These are phyloP conservation scores for Venustampulla echinocandica DNA, from an alignment of 495 filamentous ascomycete genomes.

Conservation along the genomic window DNA sequence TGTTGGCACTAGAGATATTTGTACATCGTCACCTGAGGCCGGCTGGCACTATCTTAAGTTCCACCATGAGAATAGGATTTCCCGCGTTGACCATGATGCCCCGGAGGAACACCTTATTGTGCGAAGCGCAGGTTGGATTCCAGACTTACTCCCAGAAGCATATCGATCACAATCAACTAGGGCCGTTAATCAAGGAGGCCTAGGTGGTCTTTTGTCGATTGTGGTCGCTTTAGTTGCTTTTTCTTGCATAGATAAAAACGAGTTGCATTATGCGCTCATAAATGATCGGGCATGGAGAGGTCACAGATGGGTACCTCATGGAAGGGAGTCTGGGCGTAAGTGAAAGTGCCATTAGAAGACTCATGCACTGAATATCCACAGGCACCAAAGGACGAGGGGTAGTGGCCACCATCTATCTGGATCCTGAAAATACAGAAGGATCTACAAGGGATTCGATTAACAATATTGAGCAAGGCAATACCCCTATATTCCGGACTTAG, in stretches of 20 bases:
- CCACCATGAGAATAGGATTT: constrained; percentile 3
- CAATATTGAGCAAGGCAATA: constrained; percentile 7
- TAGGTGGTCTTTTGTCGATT: constrained; percentile 14
- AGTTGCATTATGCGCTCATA: constrained; percentile 10
- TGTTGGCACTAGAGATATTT: constrained; percentile 8
- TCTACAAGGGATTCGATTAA: constrained; percentile 4
- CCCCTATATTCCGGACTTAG: constrained; percentile 1
- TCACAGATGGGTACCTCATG: constrained; percentile 12
- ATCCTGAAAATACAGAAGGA: constrained; percentile 14
- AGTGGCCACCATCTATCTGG: constrained; percentile 16
- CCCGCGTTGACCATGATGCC: constrained; percentile 8
- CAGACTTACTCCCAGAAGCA: background rate
- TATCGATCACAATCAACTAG: background rate
- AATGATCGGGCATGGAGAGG: constrained; percentile 14
- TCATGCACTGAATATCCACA: background rate
- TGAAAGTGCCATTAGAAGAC: background rate
- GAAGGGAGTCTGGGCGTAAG: constrained; percentile 14
- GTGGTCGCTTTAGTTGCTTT: constrained; percentile 20
- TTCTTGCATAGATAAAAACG: constrained; percentile 4
- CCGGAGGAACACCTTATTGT: constrained; percentile 4
- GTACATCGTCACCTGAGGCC: constrained; percentile 3
- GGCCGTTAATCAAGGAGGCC: background rate
- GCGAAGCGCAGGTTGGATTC: constrained; percentile 7
- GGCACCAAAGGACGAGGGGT: constrained; percentile 10
- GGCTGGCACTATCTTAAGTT: constrained; percentile 18